These are phyloP conservation scores for Flaveria robusta DNA, from an alignment of 129 eudicot species.

Conservation along the genomic window DNA sequence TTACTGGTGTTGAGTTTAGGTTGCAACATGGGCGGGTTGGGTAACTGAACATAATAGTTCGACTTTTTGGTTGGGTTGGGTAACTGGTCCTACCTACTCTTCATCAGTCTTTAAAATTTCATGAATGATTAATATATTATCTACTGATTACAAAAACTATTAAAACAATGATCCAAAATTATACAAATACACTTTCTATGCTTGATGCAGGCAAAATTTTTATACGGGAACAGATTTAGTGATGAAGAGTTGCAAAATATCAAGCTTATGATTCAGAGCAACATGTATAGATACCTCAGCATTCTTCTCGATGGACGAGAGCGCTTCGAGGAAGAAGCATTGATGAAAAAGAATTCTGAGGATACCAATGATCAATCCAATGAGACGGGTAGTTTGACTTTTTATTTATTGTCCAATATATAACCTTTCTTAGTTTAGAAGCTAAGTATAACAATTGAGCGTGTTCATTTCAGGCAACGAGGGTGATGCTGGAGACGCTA, in stretches of 20 bases:
- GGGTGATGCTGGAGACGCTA: conserved; percentile 47
- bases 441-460: neutral
- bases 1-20: neutral
- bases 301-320: conserved; percentile 92
- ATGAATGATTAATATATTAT: neutral
- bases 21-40: neutral
- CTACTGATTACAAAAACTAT: neutral
- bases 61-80: neutral
- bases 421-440: neutral
- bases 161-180: neutral
- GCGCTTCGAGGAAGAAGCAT: conserved; percentile 87
- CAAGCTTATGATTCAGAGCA: conserved; percentile 97
- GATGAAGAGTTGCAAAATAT: conserved; percentile 83
- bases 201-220: conserved; percentile 71
- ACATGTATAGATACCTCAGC: conserved; percentile 91
- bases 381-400: conserved; percentile 46
- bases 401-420: neutral
- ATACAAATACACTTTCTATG: neutral
- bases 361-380: conserved; percentile 32
- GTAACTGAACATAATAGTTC: neutral
- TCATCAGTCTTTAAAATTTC: neutral
- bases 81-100: neutral
- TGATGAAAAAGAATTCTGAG: conserved; percentile 42
- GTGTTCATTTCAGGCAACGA: conserved; percentile 47
- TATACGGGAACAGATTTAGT: conserved; percentile 75